Evolutionary conservation across 345 rosid genomes (phyloP).

Genomic region (Boechera divaricarpa): DNA sequence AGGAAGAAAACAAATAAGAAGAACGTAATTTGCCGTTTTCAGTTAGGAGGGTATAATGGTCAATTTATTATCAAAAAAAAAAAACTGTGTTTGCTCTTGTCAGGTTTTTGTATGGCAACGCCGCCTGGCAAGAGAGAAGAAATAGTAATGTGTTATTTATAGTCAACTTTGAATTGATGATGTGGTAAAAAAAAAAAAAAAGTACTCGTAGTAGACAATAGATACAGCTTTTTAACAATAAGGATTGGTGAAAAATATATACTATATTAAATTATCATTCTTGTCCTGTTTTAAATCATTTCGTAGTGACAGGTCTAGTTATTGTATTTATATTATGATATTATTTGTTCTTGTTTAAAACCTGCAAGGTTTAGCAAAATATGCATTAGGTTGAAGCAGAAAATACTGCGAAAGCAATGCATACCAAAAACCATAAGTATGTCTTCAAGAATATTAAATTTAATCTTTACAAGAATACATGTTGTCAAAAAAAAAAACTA

Average conservation of each 20-base stretch:
- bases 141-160: conserved; percentile 38
- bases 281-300: neutral
- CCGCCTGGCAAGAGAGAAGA: conserved; percentile 48
- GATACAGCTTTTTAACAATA: neutral
- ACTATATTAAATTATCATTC: neutral
- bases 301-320: conserved; percentile 27
- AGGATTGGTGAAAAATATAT: neutral
- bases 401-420: neutral
- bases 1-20: conserved; percentile 23
- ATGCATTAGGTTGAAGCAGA: neutral
- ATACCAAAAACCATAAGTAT: neutral
- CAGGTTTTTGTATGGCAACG: conserved; percentile 49
- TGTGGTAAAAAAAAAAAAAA: conserved; percentile 1
- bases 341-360: neutral
- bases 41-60: conserved; percentile 34
- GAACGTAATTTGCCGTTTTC: conserved; percentile 43
- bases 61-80: neutral
- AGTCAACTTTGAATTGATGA: conserved; percentile 33
- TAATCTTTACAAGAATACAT: neutral
- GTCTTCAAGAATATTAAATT: no score
- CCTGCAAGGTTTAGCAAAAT: neutral
- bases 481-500: neutral
- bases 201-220: neutral
- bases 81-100: conserved; percentile 33
- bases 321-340: neutral